Conservation (phyloP, 2,329 filamentous ascomycete genomes). For the Macrophomina phaseolina region DNA sequence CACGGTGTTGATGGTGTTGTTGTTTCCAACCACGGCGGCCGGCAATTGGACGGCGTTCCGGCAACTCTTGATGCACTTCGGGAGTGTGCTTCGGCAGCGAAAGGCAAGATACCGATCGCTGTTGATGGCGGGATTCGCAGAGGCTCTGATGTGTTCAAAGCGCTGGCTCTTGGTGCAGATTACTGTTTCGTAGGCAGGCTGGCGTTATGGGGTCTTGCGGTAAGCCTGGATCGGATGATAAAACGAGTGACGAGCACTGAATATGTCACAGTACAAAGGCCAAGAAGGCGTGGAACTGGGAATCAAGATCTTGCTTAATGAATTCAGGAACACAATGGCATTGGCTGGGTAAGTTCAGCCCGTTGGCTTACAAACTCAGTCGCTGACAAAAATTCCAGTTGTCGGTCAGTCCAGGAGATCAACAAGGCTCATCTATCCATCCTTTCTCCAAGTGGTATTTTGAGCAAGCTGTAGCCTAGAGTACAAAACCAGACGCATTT, state of each 20-base stretch:
- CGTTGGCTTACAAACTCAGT: too few species aligned
- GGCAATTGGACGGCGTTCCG: conserved; percentile 63
- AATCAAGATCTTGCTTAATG: conserved; percentile 47
- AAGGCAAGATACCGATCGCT: conserved; percentile 62
- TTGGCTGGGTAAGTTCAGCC: conserved; percentile 33
- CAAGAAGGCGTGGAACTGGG: conserved; percentile 49
- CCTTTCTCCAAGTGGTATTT: conserved; percentile 3
- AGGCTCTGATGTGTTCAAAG: conserved; percentile 65
- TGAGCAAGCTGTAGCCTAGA: conserved; percentile 11
- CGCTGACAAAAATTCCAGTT: not conserved
- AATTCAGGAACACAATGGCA: conserved; percentile 39
- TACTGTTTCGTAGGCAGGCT: conserved; percentile 57
- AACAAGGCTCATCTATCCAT: conserved; percentile 23
- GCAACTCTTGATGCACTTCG: conserved; percentile 58
- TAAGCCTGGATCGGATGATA: conserved; percentile 31
- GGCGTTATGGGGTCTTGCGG: conserved; percentile 57
- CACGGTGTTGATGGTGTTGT: conserved; percentile 50
- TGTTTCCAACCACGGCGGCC: conserved; percentile 64
- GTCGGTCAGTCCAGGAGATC: conserved; percentile 26
- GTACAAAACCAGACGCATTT: not conserved
- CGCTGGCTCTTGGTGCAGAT: conserved; percentile 58
- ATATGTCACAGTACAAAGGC: conserved; percentile 40
- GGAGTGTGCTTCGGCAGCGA: conserved; percentile 46
- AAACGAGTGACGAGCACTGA: not conserved
- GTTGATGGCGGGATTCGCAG: conserved; percentile 65